Conservation (phyloP, 371 early-diverging fungal species). For the Dentiscutata heterogama region DNA sequence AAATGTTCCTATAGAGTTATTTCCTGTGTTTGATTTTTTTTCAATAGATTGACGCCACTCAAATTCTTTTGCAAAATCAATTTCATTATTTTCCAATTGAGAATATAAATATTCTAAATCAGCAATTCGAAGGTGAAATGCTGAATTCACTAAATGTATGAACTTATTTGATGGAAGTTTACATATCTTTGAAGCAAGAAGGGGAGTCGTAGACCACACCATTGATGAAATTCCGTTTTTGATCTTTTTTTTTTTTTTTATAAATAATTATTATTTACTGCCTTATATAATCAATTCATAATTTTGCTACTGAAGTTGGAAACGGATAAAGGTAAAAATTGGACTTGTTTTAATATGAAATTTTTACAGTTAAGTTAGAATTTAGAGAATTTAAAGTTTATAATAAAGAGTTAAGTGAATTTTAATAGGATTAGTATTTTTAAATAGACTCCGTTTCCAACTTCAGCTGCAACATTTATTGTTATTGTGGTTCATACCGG, state of each 20-base stretch:
- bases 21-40: constrained; percentile 46
- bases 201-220: constrained; percentile 90
- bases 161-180: constrained; percentile 72
- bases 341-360: too few relatives aligned
- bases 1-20: constrained; percentile 51
- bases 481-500: constrained; percentile 68
- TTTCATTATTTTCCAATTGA: constrained; percentile 59
- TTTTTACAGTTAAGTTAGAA: neutral
- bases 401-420: neutral
- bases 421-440: too few relatives aligned
- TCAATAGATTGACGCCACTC: constrained; percentile 73
- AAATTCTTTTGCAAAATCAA: constrained; percentile 69
- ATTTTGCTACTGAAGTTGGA: neutral
- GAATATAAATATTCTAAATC: constrained; percentile 81
- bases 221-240: constrained; percentile 77
- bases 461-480: neutral
- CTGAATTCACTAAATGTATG: constrained; percentile 81
- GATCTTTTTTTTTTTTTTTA: constrained; percentile 52
- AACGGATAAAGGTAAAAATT: too few relatives aligned
- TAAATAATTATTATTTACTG: neutral
- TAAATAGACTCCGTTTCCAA: neutral
- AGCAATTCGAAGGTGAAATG: constrained; percentile 73
- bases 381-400: neutral
- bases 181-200: constrained; percentile 71
- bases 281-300: neutral